Base-by-base conservation (phyloP, 352 stramenopile genomes). In the Peronospora belbahrii region DNA sequence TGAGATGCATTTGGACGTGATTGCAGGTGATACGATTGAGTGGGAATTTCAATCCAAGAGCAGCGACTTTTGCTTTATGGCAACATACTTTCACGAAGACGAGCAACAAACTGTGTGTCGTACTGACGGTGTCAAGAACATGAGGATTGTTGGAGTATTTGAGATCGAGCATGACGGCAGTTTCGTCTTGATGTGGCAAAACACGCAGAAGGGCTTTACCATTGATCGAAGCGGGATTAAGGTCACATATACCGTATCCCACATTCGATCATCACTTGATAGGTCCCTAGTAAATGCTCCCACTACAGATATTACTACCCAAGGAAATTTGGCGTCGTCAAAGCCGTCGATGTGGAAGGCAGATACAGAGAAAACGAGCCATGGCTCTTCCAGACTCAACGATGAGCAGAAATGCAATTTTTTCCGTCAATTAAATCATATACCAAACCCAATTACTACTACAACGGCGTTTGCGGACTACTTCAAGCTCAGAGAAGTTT, bases 1-100 rank as follows among this genome's bases (percentile, higher is more conserved):
- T 35, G 76, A 91, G 40, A 91, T 91, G 80, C 80, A 91, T 51
- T 50, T 91, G 22, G 74, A 91, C 38, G 76, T 91, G 6, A 60
- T 71, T 5, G 62, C 70, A 0, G 73, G 75, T 1, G 80, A 91
- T 40, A 63, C 61, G 3, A 67, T 91, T 37, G 47, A 57, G 13
- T 91, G 80, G 80, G 50, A 70, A 9, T 88, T 84, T 22, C 48
- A 56, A 13, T 70, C 67, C 25, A 78, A 71, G 19, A 83, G 65
- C 39, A 75, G 63, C 17, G 70, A 83, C 1, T 86, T 81, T 25
- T 69, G 65, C 42, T 91, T 86, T 33, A 51, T 62, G 3, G 74
- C 70, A 2, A 84, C 70, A 10, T 74, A 76, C 19, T 85, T 77
- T 35, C 45, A 80, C 41, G 74, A 86, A 11, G 70, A 84, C 31